Percentiles rank a stretch among this genome's conserved stretches.
These are phyloP conservation scores for Triangularia setosa DNA, from an alignment of 2,329 filamentous ascomycete species.

Conservation along the genomic window DNA sequence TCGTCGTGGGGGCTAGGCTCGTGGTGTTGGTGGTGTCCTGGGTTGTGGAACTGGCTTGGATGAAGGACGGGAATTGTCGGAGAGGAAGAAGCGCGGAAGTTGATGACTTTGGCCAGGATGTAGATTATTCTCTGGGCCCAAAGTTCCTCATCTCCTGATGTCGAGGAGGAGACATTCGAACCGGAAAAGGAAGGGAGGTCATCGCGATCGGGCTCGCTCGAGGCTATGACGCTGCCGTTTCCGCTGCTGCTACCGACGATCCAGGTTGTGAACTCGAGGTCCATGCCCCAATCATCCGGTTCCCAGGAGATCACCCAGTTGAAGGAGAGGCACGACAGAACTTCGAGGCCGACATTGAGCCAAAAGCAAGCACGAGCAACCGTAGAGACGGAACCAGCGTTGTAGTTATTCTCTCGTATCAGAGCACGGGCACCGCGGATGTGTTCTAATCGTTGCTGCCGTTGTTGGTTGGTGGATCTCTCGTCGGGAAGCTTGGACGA, in stretches of 20 bases:
- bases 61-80: conserved; percentile 45
- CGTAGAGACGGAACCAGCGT: conserved; percentile 68
- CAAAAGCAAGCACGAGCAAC: conserved; percentile 89
- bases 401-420: conserved; percentile 88
- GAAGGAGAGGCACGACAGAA: conserved; percentile 82
- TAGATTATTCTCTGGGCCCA: conserved; percentile 91
- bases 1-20: conserved; percentile 59
- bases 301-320: conserved; percentile 87
- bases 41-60: neutral
- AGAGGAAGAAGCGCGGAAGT: conserved; percentile 62
- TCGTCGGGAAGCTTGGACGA: neutral
- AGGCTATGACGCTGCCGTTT: conserved; percentile 17
- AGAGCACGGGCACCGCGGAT: conserved; percentile 79
- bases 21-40: conserved; percentile 42
- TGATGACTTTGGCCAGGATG: conserved; percentile 80
- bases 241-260: conserved; percentile 12
- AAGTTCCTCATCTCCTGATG: conserved; percentile 63
- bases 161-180: conserved; percentile 46
- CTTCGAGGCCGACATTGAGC: conserved; percentile 86
- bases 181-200: conserved; percentile 1
- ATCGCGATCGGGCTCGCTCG: conserved; percentile 3
- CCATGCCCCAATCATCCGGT: conserved; percentile 83
- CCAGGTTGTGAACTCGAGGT: conserved; percentile 60
- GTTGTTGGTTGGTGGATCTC: conserved; percentile 27
- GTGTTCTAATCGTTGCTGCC: conserved; percentile 80